phyloP scores from a whole-genome alignment of 371 early-diverging fungal genomes.

The Apophysomyces elegans region DNA sequence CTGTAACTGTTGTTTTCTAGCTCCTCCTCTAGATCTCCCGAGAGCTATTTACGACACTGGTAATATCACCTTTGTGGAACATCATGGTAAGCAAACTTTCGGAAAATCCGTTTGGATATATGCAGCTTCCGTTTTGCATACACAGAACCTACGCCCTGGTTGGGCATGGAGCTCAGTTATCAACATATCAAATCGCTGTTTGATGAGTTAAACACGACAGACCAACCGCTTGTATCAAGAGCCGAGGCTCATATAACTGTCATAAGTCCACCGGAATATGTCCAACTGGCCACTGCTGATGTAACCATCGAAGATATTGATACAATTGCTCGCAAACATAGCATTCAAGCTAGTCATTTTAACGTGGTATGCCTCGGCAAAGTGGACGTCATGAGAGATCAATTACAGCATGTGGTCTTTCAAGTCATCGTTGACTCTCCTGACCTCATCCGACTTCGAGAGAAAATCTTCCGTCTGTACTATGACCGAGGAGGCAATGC shows the following conservation, averaged over 20 bases:
- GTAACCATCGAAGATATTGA: slow-evolving; percentile 79
- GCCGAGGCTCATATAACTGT: slow-evolving; percentile 82
- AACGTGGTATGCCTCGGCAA: slow-evolving; percentile 69
- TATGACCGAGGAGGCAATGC: slow-evolving; percentile 61
- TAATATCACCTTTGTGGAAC: slow-evolving; percentile 54
- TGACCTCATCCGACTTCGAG: slow-evolving; percentile 51
- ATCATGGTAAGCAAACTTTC: slow-evolving; percentile 28
- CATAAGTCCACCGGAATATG: slow-evolving; percentile 76
- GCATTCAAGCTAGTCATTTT: slow-evolving; percentile 65
- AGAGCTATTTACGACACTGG: slow-evolving; percentile 46
- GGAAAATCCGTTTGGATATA: neutral
- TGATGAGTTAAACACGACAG: slow-evolving; percentile 53
- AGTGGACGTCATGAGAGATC: slow-evolving; percentile 43
- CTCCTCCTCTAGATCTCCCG: slow-evolving; percentile 37
- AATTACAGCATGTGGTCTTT: slow-evolving; percentile 38
- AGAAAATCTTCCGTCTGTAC: slow-evolving; percentile 55
- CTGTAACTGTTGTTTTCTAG: slow-evolving; percentile 16
- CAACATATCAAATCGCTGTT: slow-evolving; percentile 60
- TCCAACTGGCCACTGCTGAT: slow-evolving; percentile 57
- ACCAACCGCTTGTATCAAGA: slow-evolving; percentile 50
- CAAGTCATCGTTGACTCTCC: slow-evolving; percentile 44
- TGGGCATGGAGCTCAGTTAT: slow-evolving; percentile 68
- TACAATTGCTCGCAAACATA: slow-evolving; percentile 51
- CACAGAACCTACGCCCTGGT: slow-evolving; percentile 48
- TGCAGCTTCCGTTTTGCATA: neutral